Evolutionary conservation across 1,284 basidiomycete species (phyloP).

Genomic region (Bjerkandera adusta): DNA sequence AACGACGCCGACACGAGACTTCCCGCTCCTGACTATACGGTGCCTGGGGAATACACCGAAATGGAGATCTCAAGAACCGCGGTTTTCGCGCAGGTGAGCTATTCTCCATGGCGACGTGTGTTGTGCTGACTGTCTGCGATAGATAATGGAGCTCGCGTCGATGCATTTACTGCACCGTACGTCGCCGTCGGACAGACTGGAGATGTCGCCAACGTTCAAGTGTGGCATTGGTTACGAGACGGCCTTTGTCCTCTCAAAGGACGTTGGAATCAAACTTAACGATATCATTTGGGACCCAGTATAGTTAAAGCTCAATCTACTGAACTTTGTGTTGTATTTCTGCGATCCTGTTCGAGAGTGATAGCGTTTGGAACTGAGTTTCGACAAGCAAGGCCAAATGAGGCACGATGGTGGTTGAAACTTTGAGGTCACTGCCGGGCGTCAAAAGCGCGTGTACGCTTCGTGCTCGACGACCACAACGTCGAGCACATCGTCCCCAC

Average conservation of each 20-base stretch:
- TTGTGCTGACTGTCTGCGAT: constrained; percentile 10
- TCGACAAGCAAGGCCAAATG: not conserved
- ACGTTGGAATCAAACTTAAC: constrained; percentile 61
- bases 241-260: constrained; percentile 57
- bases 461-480: constrained; percentile 9
- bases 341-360: not conserved
- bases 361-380: not conserved
- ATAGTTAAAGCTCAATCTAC: not conserved
- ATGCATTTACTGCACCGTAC: constrained; percentile 70
- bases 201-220: constrained; percentile 69
- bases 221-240: constrained; percentile 73
- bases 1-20: constrained; percentile 60
- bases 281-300: constrained; percentile 72
- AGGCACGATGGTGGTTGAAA: not conserved
- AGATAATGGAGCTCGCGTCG: constrained; percentile 73
- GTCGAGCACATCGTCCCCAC: constrained; percentile 11
- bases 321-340: not conserved
- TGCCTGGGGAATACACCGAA: constrained; percentile 64
- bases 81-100: constrained; percentile 49
- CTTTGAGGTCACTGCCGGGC: no score
- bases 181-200: constrained; percentile 64
- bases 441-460: constrained; percentile 1
- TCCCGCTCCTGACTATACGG: constrained; percentile 44
- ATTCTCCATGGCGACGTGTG: not conserved
- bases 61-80: constrained; percentile 64